Conservation (phyloP, 345 rosid species). For the Aquilaria sinensis region DNA sequence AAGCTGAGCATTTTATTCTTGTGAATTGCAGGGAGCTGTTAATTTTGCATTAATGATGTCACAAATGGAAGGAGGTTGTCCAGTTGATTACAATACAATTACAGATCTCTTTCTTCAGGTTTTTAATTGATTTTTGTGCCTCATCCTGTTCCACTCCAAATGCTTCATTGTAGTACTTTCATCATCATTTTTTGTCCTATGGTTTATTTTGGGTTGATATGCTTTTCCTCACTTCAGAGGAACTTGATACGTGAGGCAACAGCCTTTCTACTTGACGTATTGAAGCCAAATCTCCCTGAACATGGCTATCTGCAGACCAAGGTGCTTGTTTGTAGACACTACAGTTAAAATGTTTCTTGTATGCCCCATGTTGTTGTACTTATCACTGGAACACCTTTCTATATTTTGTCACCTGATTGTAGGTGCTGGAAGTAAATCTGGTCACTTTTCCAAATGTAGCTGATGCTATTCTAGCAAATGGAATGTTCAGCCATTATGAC, state of each 20-base stretch:
- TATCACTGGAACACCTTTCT: no score
- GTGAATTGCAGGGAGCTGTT: conserved; percentile 71
- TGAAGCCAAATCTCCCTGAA: conserved; percentile 93
- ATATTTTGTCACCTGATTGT: conserved; percentile 6
- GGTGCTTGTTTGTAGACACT: conserved; percentile 28
- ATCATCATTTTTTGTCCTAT: not conserved
- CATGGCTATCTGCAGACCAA: conserved; percentile 84
- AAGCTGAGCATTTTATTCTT: not conserved
- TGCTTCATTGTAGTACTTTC: not conserved
- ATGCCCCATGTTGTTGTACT: no score
- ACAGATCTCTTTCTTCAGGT: conserved; percentile 99
- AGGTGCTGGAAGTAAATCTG: conserved; percentile 95
- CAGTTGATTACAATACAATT: conserved; percentile 86
- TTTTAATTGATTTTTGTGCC: not conserved
- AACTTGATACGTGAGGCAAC: conserved; percentile 97
- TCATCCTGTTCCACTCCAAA: no score
- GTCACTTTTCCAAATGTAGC: conserved; percentile 98
- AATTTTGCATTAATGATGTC: conserved; percentile 99
- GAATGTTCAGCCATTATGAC: conserved; percentile 96
- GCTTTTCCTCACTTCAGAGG: conserved; percentile 42
- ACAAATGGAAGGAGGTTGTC: conserved; percentile 98
- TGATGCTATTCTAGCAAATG: conserved; percentile 92
- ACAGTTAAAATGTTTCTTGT: no score
- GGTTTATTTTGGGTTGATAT: not conserved
- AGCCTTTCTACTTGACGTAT: conserved; percentile 84